Percentiles rank a stretch among this genome's conserved stretches.
These are phyloP conservation scores for Chamaenerion angustifolium DNA, from an alignment of 345 rosid species.

Conservation along the genomic window DNA sequence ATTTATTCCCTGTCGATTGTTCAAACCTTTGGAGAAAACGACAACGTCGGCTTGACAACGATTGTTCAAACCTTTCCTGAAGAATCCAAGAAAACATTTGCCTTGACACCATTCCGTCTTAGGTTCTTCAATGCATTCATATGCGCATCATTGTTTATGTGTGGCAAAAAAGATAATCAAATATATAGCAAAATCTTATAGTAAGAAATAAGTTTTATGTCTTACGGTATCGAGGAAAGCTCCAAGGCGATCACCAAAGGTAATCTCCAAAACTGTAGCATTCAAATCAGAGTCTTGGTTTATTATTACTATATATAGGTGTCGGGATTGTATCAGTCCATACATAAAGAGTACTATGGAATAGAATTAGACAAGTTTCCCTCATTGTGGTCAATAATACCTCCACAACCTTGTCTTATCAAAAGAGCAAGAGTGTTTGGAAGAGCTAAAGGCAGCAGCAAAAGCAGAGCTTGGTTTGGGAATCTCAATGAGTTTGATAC, in stretches of 20 bases:
- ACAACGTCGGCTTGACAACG: too few relatives aligned
- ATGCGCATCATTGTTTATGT: constrained; percentile 14
- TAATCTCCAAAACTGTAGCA: constrained; percentile 75
- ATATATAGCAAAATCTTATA: too few relatives aligned
- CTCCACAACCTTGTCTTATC: constrained; percentile 42
- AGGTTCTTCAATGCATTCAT: constrained; percentile 89
- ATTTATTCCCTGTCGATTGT: too few relatives aligned
- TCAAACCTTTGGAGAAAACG: too few relatives aligned
- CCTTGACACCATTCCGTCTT: constrained; percentile 84
- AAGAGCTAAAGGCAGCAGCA: constrained; percentile 8
- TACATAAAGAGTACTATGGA: too few relatives aligned
- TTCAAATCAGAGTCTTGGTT: constrained; percentile 90
- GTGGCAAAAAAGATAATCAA: too few relatives aligned
- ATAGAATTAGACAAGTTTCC: neutral
- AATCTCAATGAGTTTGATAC: constrained; percentile 11
- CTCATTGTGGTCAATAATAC: constrained; percentile 22
- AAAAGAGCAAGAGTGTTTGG: constrained; percentile 12
- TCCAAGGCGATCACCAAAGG: constrained; percentile 97
- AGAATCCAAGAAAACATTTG: constrained; percentile 78
- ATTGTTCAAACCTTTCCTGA: too few relatives aligned
- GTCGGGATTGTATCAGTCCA: constrained; percentile 59
- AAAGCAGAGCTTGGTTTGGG: constrained; percentile 7
- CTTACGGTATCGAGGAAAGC: constrained; percentile 87
- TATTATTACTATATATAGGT: constrained; percentile 83
- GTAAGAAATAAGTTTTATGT: too few relatives aligned